A percentile compares a stretch with the other conserved stretches of the same genome.
phyloP scores from a whole-genome alignment of 495 filamentous ascomycete species.

The Aspergillus cristatus region DNA sequence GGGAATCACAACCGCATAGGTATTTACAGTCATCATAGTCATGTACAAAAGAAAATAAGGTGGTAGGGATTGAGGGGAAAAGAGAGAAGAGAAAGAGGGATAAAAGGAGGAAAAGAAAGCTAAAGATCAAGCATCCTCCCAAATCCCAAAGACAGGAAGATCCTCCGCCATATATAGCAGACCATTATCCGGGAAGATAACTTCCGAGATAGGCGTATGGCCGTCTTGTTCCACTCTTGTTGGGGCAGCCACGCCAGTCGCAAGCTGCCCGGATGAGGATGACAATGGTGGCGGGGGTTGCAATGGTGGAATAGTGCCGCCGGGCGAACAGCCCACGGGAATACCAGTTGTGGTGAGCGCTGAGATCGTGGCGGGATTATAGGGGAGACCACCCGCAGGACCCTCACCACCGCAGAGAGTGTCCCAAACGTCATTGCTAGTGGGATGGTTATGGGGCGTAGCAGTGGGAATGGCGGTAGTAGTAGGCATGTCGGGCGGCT shows the following conservation, averaged over 20 bases:
- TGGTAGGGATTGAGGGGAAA: too few relatives aligned
- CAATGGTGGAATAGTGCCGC: slow-evolving; percentile 21
- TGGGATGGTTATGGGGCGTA: not conserved
- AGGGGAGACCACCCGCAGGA: slow-evolving; percentile 21
- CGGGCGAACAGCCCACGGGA: slow-evolving; percentile 32
- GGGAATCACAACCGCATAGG: too few relatives aligned
- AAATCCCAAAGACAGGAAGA: slow-evolving; percentile 29
- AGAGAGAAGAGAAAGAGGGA: too few relatives aligned
- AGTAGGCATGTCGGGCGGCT: slow-evolving; percentile 1
- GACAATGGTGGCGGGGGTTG: not conserved
- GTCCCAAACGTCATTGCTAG: slow-evolving; percentile 24
- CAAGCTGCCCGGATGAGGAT: too few relatives aligned
- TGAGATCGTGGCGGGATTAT: slow-evolving; percentile 37
- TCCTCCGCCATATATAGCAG: slow-evolving; percentile 35
- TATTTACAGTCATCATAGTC: not conserved
- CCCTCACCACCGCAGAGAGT: slow-evolving; percentile 16
- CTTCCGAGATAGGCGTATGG: slow-evolving; percentile 30
- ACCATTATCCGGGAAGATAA: slow-evolving; percentile 31
- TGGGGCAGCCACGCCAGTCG: too few relatives aligned
- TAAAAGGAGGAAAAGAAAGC: too few relatives aligned
- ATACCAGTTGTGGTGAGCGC: slow-evolving; percentile 40
- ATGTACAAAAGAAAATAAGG: too few relatives aligned
- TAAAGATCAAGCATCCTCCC: slow-evolving; percentile 23
- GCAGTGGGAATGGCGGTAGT: slow-evolving; percentile 7
- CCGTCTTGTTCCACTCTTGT: slow-evolving; percentile 5